These are phyloP conservation scores for Trichoderma sp. DNA, from an alignment of 2,329 filamentous ascomycete genomes.

Conservation along the genomic window DNA sequence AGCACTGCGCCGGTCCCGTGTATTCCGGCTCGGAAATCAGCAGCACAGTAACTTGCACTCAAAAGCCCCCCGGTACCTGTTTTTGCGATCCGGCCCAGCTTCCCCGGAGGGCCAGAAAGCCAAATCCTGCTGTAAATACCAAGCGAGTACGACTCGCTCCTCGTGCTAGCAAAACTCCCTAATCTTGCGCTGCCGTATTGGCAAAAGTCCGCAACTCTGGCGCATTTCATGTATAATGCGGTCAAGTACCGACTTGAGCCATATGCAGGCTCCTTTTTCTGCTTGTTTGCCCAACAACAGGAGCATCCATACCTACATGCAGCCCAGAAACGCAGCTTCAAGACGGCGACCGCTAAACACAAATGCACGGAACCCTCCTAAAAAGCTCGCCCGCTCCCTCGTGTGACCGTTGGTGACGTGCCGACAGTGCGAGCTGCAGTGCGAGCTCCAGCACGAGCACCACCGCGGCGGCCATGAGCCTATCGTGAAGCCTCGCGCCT, in stretches of 20 bases:
- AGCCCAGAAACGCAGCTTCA: neutral
- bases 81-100: neutral
- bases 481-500: slow-evolving; percentile 40
- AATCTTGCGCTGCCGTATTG: neutral
- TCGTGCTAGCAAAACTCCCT: neutral
- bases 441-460: neutral
- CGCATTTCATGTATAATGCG: neutral
- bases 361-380: neutral
- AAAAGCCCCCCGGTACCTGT: neutral
- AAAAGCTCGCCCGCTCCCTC: neutral
- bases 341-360: neutral
- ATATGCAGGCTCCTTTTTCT: neutral
- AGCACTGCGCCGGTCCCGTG: slow-evolving; percentile 3
- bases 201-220: too few relatives aligned
- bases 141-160: neutral
- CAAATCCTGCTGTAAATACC: neutral
- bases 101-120: neutral
- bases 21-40: slow-evolving; percentile 22
- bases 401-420: slow-evolving; percentile 28
- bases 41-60: neutral
- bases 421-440: slow-evolving; percentile 16
- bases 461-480: slow-evolving; percentile 35
- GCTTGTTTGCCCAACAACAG: neutral
- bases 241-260: too few relatives aligned
- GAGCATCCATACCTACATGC: too few relatives aligned